Evolutionary conservation across 148 eudicot genomes (phyloP).

Genomic region (Rhododendron simsii): DNA sequence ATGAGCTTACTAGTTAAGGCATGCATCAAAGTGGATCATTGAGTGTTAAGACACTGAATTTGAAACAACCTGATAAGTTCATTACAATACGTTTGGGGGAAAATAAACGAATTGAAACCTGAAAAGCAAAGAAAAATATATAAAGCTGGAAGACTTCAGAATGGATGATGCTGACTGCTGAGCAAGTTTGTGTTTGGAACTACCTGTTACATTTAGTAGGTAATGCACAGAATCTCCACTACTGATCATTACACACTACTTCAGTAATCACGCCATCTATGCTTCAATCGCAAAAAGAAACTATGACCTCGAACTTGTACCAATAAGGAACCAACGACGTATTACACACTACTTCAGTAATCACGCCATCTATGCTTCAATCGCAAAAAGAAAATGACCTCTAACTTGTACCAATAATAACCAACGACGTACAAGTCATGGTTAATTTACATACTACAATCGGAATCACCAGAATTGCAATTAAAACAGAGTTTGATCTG

Average conservation of each 20-base stretch:
- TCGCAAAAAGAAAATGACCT: neutral
- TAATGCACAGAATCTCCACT: neutral
- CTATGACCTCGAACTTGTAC: neutral
- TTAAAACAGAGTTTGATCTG: neutral
- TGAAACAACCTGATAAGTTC: neutral
- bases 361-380: neutral
- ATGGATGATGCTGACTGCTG: neutral
- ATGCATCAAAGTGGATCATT: neutral
- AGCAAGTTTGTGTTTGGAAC: neutral
- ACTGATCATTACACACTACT: neutral
- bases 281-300: neutral
- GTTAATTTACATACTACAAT: neutral
- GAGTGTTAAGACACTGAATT: neutral
- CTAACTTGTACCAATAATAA: neutral
- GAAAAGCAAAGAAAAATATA: neutral
- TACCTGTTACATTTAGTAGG: neutral
- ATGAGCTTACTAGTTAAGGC: neutral
- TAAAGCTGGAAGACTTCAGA: neutral
- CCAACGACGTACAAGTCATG: neutral
- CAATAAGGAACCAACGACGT: neutral
- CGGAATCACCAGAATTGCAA: neutral
- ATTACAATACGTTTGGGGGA: neutral
- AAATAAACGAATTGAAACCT: neutral
- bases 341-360: neutral
- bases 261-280: neutral